Conservation (phyloP, 495 filamentous ascomycete genomes). For the Daldinia childiae region DNA sequence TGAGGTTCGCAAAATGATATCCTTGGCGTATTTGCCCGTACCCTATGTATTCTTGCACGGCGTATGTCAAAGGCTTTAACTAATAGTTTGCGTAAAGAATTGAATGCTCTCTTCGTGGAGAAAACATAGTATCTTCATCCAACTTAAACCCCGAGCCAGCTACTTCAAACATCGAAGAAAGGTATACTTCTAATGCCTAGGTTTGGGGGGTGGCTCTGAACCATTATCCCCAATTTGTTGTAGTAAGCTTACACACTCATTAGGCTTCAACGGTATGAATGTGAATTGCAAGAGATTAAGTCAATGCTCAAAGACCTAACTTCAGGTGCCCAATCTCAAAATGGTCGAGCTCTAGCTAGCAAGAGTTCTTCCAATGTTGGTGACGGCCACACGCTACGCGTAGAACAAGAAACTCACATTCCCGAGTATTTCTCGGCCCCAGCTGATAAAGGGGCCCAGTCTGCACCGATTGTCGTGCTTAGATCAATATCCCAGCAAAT, state of each 20-base stretch:
- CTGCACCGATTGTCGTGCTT: conserved; percentile 43
- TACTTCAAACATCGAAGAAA: conserved; percentile 38
- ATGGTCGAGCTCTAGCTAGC: neutral
- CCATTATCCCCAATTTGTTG: neutral
- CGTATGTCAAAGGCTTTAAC: neutral
- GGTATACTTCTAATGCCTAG: conserved; percentile 24
- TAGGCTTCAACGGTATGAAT: conserved; percentile 42
- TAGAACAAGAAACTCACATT: conserved; percentile 17
- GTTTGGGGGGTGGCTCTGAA: neutral
- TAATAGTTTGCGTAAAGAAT: conserved; percentile 36
- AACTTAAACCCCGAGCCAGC: conserved; percentile 5
- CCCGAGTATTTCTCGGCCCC: conserved; percentile 42
- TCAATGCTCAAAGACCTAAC: conserved; percentile 37
- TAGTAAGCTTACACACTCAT: conserved; percentile 7
- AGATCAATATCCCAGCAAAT: conserved; percentile 44
- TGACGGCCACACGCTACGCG: conserved; percentile 7
- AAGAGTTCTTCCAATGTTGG: conserved; percentile 4
- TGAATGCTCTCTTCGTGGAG: conserved; percentile 43
- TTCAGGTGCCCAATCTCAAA: neutral
- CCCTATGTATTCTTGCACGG: neutral
- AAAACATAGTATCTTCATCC: conserved; percentile 19
- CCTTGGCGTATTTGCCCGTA: neutral
- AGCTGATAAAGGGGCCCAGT: conserved; percentile 44
- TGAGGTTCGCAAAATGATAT: conserved; percentile 34
- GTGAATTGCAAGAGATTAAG: conserved; percentile 42